A percentile compares a stretch with the other conserved stretches of the same genome.
phyloP scores from a whole-genome alignment of 345 rosid genomes.

The Odontarrhena argentea region DNA sequence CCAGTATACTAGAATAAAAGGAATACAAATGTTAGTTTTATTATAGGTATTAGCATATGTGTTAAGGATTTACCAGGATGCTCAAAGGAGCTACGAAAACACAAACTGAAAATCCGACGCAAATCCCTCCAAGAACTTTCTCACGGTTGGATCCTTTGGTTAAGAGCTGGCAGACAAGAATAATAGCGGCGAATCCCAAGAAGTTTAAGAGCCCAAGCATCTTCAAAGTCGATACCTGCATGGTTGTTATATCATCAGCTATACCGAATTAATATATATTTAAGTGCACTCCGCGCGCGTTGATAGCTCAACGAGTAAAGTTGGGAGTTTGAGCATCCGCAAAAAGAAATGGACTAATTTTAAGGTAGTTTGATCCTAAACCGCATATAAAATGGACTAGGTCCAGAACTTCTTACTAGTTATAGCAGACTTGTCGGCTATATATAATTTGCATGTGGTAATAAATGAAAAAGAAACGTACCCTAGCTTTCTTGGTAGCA shows the following conservation, averaged over 20 bases:
- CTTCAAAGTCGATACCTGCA: constrained; percentile 56
- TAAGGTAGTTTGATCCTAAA: too few relatives aligned
- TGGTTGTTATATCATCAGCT: constrained; percentile 21
- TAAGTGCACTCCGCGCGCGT: too few relatives aligned
- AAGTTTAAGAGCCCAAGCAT: constrained; percentile 51
- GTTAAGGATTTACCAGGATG: constrained; percentile 47
- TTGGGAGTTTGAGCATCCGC: too few relatives aligned
- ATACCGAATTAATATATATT: not conserved
- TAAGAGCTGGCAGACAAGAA: constrained; percentile 48
- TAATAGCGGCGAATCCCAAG: constrained; percentile 47
- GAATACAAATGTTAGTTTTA: not conserved
- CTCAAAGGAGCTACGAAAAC: constrained; percentile 68
- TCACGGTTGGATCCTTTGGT: constrained; percentile 47
- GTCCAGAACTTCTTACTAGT: too few relatives aligned
- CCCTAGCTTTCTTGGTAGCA: constrained; percentile 60
- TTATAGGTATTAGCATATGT: too few relatives aligned
- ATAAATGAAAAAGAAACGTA: constrained; percentile 29
- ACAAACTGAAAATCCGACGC: constrained; percentile 49
- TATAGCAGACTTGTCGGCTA: too few relatives aligned
- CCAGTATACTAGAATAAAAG: not conserved
- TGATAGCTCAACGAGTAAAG: too few relatives aligned
- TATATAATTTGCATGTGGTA: not conserved
- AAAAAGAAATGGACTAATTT: too few relatives aligned
- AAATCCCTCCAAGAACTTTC: constrained; percentile 56
- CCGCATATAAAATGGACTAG: too few relatives aligned